Evolutionary conservation across 805 yeast species (phyloP).

Genomic region (Monosporozyma aerobia): DNA sequence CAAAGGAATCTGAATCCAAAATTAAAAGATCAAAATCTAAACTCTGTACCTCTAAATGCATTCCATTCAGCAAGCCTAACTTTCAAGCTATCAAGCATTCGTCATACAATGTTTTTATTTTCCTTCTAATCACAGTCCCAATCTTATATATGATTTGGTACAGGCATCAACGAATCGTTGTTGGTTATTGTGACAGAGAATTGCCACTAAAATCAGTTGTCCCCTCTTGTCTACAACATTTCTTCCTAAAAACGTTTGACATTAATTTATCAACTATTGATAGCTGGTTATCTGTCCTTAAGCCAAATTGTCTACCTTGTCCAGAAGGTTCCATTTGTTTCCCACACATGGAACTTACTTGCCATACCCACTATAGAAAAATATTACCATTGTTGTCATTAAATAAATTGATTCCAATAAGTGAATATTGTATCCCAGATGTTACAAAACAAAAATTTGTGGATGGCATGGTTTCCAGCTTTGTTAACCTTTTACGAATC

Average conservation of each 20-base stretch:
- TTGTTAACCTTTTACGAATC: slow-evolving; percentile 49
- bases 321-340: slow-evolving; percentile 73
- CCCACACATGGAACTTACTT: slow-evolving; percentile 45
- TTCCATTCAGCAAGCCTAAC: not conserved
- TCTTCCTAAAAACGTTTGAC: slow-evolving; percentile 2
- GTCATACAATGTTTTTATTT: not conserved
- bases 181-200: slow-evolving; percentile 60
- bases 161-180: slow-evolving; percentile 47
- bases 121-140: slow-evolving; percentile 23
- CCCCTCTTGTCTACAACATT: not conserved
- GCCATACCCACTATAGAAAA: slow-evolving; percentile 56
- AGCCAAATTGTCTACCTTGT: slow-evolving; percentile 63
- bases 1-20: not conserved
- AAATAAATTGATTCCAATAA: slow-evolving; percentile 48
- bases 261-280: slow-evolving; percentile 28
- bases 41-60: not conserved
- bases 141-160: slow-evolving; percentile 43
- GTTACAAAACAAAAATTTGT: slow-evolving; percentile 55
- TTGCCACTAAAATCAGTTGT: slow-evolving; percentile 31
- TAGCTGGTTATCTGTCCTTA: slow-evolving; percentile 34
- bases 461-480: slow-evolving; percentile 50
- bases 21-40: not conserved
- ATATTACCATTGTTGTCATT: slow-evolving; percentile 23
- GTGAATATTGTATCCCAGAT: slow-evolving; percentile 64
- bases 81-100: not conserved